Evolutionary conservation across 2,329 filamentous ascomycete species (phyloP).

Genomic region (Claviceps citrina): DNA sequence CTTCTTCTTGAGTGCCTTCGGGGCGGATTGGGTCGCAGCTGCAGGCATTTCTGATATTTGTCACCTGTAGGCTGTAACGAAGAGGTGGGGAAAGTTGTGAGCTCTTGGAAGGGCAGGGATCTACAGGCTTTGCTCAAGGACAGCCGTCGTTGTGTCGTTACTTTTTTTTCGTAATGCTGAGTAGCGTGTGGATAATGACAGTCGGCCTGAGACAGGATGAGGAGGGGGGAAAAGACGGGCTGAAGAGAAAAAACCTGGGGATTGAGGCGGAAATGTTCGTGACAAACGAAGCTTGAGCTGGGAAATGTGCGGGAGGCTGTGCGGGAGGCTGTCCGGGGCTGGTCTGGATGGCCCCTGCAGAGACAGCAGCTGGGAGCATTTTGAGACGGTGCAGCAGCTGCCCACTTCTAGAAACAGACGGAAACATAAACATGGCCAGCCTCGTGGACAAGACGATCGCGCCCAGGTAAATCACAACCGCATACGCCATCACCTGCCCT

Average conservation of each 20-base stretch:
- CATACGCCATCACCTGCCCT: no score
- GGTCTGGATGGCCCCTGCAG: not conserved
- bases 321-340: not conserved
- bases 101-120: not conserved
- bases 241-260: not conserved
- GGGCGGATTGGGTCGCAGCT: constrained; percentile 42
- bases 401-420: constrained; percentile 13
- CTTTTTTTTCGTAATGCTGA: not conserved
- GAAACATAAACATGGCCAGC: constrained; percentile 9
- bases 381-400: not conserved
- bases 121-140: not conserved
- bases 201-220: not conserved
- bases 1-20: constrained; percentile 58
- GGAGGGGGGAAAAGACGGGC: not conserved
- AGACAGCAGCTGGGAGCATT: not conserved
- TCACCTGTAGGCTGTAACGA: constrained; percentile 4
- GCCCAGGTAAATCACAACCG: no score
- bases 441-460: not conserved
- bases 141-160: not conserved
- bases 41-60: constrained; percentile 37
- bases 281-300: constrained; percentile 1
- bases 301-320: constrained; percentile 1
- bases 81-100: constrained; percentile 6
- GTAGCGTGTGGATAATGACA: not conserved
- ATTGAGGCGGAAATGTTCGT: not conserved